Conservation (phyloP, 2,329 filamentous ascomycete species). For the Colletotrichum incanum region DNA sequence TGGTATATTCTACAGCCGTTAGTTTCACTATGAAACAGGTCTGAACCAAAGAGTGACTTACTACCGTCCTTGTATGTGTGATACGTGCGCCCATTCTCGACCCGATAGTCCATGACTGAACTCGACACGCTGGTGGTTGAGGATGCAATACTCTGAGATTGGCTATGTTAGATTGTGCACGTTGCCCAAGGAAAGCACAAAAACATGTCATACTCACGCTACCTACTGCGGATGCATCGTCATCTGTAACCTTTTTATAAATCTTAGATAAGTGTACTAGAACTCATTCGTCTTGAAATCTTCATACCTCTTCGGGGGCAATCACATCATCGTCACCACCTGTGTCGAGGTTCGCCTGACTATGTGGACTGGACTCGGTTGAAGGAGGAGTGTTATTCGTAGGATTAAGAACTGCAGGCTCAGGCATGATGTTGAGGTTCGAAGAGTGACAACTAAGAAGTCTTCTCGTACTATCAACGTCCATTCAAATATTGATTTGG, state of each 20-base stretch:
- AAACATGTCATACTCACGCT: neutral
- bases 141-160: neutral
- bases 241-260: neutral
- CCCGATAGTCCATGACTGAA: constrained; percentile 46
- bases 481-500: neutral
- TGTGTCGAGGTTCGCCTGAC: neutral
- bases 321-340: neutral
- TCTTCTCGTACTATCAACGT: neutral
- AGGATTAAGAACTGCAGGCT: neutral
- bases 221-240: neutral
- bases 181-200: neutral
- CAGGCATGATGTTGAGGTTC: neutral
- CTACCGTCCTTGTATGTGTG: constrained; percentile 50
- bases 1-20: constrained; percentile 15
- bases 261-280: too few relatives aligned
- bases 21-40: neutral
- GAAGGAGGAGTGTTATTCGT: neutral
- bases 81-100: constrained; percentile 50
- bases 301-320: neutral
- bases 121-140: constrained; percentile 46
- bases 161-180: neutral
- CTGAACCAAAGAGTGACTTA: neutral
- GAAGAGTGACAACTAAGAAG: neutral
- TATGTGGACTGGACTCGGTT: neutral
- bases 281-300: neutral